A percentile compares a stretch with the other conserved stretches of the same genome.
Conservation (phyloP, 2,329 filamentous ascomycete genomes). For the Epichloe brachyelytri region DNA sequence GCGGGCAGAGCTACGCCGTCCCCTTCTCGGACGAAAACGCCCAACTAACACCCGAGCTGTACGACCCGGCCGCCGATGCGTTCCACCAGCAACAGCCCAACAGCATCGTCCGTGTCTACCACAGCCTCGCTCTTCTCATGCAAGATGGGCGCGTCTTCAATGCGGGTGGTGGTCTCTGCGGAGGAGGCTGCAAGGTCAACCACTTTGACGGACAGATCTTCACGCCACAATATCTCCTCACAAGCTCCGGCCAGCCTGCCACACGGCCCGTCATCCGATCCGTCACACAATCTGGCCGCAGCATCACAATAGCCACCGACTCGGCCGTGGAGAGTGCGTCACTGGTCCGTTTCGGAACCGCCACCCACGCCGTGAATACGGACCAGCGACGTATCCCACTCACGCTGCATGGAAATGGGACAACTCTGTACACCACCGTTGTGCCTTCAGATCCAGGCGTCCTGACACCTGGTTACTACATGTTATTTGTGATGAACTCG, state of each 20-base stretch:
- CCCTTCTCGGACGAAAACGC: constrained; percentile 32
- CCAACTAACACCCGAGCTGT: constrained; percentile 31
- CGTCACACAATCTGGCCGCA: constrained; percentile 9
- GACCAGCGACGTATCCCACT: constrained; percentile 42
- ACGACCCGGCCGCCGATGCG: constrained; percentile 26
- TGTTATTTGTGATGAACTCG: constrained; percentile 36
- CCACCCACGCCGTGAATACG: constrained; percentile 44
- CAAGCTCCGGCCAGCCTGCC: constrained; percentile 24
- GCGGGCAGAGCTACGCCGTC: constrained; percentile 29
- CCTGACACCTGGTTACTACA: constrained; percentile 39
- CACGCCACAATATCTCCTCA: constrained; percentile 42
- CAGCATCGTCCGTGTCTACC: constrained; percentile 33
- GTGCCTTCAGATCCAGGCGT: constrained; percentile 36
- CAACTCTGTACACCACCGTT: constrained; percentile 23
- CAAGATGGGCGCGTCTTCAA: constrained; percentile 36
- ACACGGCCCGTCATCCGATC: constrained; percentile 27
- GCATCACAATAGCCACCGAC: constrained; percentile 11
- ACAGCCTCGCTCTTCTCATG: constrained; percentile 34
- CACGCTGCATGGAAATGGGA: constrained; percentile 12
- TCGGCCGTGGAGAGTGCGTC: constrained; percentile 18
- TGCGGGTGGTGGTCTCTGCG: constrained; percentile 41
- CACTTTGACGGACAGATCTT: constrained; percentile 44
- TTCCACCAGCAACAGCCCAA: constrained; percentile 26
- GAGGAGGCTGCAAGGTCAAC: constrained; percentile 30
- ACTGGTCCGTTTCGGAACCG: constrained; percentile 34